Evolutionary conservation across 805 yeast species (phyloP), one percentile per base, ranked within the genome.

Genomic region (Teunomyces tritomae): DNA sequence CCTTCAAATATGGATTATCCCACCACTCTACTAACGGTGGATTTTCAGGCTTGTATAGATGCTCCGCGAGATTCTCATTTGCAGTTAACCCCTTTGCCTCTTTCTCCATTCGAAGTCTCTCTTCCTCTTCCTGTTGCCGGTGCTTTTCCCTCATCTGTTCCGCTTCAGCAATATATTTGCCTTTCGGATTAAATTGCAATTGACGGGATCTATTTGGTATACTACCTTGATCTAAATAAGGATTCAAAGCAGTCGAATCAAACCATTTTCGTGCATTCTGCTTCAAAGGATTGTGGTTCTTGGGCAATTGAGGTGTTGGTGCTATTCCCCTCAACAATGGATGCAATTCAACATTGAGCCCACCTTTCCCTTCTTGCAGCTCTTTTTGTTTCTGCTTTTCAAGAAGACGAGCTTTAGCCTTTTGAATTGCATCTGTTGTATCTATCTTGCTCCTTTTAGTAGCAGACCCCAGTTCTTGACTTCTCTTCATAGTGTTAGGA

Each of bases 21-120:
- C 97, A 92, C 96, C 97, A 89, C 63, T 90, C 97, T 1, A 83
- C 65, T 2, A 48, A 51, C 0, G 96, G 96, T 1, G 91, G 90
- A 14, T 50, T 58, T 0, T 58, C 61, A 0, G 69, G 68, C 45
- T 68, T 63, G 57, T 76, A 86, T 7, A 68, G 61, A 14, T 80
- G 77, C 57, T 89, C 96, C 3, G 84, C 85, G 0, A 75, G 49
- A 1, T 59, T 56, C 13, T 68, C 61, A 52, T 85, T 82, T 0
- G 91, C 81, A 5, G 74, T 64, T 5, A 77, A 57, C 0, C 82
- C 82, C 32, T 73, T 65, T 7, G 63, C 59, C 30, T 58, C 57
- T 34, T 68, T 61, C 28, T 70, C 71, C 8, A 11, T 37, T 10
- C 24, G 8, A 10, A 11, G 11, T 2, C 28, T 26, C 29, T 26